Conservation (phyloP, 2,329 filamentous ascomycete genomes). For the Fusarium sp. region DNA sequence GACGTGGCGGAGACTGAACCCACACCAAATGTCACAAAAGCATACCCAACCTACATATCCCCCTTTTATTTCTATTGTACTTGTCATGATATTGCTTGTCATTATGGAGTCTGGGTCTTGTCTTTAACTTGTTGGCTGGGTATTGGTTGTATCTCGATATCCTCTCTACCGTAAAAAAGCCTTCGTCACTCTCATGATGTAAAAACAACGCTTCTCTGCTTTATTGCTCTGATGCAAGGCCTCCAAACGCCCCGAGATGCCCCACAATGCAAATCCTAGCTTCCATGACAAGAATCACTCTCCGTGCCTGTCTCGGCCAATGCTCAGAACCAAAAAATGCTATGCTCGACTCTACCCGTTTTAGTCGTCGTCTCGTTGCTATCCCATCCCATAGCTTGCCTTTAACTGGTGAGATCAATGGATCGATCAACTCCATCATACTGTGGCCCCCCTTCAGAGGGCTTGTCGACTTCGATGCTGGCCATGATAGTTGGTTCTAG, state of each 20-base stretch:
- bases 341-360: neutral
- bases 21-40: conserved; percentile 28
- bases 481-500: conserved; percentile 9
- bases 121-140: conserved; percentile 16
- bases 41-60: conserved; percentile 13
- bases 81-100: conserved; percentile 1
- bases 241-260: conserved; percentile 7
- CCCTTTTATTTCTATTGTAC: neutral
- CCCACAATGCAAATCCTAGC: neutral
- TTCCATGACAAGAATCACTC: conserved; percentile 2
- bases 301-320: neutral
- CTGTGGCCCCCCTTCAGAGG: conserved; percentile 24
- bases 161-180: conserved; percentile 19
- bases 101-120: conserved; percentile 24
- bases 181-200: neutral
- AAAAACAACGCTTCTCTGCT: conserved; percentile 3
- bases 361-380: neutral
- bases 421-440: conserved; percentile 51
- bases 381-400: neutral
- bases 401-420: conserved; percentile 29
- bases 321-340: conserved; percentile 1
- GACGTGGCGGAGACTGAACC: conserved; percentile 33
- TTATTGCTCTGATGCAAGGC: conserved; percentile 6
- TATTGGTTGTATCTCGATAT: conserved; percentile 32
- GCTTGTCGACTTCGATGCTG: conserved; percentile 37